phyloP scores from a whole-genome alignment of 2,329 filamentous ascomycete genomes.

The Drechslera avenae region DNA sequence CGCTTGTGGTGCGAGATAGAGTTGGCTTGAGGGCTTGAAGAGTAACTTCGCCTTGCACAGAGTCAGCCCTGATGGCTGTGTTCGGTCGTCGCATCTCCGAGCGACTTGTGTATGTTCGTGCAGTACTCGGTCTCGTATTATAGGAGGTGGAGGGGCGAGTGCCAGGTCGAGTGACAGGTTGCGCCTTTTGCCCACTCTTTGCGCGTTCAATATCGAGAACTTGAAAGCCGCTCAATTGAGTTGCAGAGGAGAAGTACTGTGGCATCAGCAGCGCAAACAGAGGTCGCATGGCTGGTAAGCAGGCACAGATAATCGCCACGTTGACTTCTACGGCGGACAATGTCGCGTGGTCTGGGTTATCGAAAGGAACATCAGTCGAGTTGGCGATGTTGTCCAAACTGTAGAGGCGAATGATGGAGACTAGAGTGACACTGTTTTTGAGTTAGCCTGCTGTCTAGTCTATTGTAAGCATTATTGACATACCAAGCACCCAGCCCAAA shows the following conservation, averaged over 20 bases:
- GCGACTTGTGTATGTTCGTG: background rate
- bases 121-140: background rate
- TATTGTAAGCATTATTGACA: slow-evolving; percentile 11
- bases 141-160: background rate
- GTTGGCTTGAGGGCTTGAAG: slow-evolving; percentile 9
- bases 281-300: slow-evolving; percentile 44
- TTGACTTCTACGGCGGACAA: slow-evolving; percentile 43
- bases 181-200: slow-evolving; percentile 18
- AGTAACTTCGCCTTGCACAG: background rate
- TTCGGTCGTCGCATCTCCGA: background rate
- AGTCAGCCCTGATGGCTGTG: slow-evolving; percentile 2
- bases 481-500: slow-evolving; percentile 49
- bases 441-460: slow-evolving; percentile 8
- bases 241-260: slow-evolving; percentile 33
- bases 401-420: slow-evolving; percentile 44
- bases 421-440: slow-evolving; percentile 34
- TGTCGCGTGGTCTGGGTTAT: slow-evolving; percentile 41
- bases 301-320: slow-evolving; percentile 43
- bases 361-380: slow-evolving; percentile 37
- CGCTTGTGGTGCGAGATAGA: slow-evolving; percentile 20
- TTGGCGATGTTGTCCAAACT: slow-evolving; percentile 36
- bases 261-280: slow-evolving; percentile 49
- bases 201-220: slow-evolving; percentile 29
- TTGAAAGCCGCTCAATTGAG: slow-evolving; percentile 19
- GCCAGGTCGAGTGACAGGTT: slow-evolving; percentile 14